phyloP scores from a whole-genome alignment of 2,329 filamentous ascomycete species.

The Cladosporium sp. region DNA sequence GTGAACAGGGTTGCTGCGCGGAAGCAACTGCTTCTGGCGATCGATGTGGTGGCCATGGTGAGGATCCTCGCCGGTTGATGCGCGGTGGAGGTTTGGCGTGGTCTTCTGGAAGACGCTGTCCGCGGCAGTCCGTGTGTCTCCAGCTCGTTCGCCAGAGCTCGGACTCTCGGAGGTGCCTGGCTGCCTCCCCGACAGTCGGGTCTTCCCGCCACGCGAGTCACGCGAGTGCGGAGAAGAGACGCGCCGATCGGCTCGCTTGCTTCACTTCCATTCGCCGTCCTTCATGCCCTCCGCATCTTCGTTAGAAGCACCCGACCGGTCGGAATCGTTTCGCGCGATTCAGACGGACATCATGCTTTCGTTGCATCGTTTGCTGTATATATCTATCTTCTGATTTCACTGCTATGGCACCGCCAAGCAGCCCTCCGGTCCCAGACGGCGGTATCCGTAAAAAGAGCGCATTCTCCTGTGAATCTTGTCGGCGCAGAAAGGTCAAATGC shows the following conservation, averaged over 20 bases:
- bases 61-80: not conserved
- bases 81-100: not conserved
- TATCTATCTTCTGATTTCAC: too few relatives aligned
- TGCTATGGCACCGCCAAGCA: too few relatives aligned
- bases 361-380: too few relatives aligned
- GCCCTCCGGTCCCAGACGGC: not conserved
- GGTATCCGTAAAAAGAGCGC: conserved; percentile 9
- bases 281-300: not conserved
- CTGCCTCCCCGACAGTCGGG: too few relatives aligned
- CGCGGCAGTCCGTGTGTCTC: not conserved
- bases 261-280: not conserved
- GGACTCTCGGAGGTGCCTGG: too few relatives aligned
- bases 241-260: not conserved
- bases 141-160: too few relatives aligned
- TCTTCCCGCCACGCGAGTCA: too few relatives aligned
- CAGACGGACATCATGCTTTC: too few relatives aligned
- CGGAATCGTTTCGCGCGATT: too few relatives aligned
- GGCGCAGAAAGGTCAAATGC: conserved; percentile 6
- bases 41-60: conserved; percentile 4
- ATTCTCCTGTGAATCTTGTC: conserved; percentile 5
- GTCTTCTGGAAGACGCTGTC: not conserved
- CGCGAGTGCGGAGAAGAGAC: too few relatives aligned
- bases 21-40: conserved; percentile 7
- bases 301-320: too few relatives aligned
- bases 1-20: conserved; percentile 1